Base-by-base conservation (phyloP, 192 early-diverging fungal species). In the Coemansia sp. region DNA sequence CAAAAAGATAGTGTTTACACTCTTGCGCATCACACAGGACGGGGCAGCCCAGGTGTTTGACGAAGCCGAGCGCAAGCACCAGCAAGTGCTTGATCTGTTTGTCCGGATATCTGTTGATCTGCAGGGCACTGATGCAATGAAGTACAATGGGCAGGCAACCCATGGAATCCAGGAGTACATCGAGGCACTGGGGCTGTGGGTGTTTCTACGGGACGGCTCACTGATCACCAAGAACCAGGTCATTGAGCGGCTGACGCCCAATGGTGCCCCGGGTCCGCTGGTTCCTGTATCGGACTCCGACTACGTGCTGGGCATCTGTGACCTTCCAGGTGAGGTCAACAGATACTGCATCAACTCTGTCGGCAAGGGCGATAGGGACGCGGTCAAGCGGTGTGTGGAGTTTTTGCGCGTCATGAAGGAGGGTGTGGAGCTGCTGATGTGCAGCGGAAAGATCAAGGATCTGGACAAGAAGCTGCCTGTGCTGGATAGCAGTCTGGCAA, bases 271-370 rank as follows among this genome's bases (percentile, higher is more conserved):
- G 11, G 23, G 9, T 48, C 71, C 63, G 23, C 28, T 69, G 42
- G 55, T 71, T 0, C 7, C 48, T n/a, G 64, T 79, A 3, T 58
- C 75, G 1, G 69, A 84, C 14, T 63, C 57, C 27, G 83, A 85
- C 45, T 87, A 85, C 65, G 33, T 87, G 8, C 45, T 87, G 47
- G 85, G 85, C 0, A 58, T 87, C 11, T 74, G 83, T 30, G 85
- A 87, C 66, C 60, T 87, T 36, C 78, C 83, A 2, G 85, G 85
- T 10, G 85, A 87, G 52, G 67, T 87, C 28, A 87, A 84, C 59
- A 72, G 85, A 37, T 81, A 77, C 23, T 75, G 72, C 66, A 87
- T 87, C 52, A 87, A 85, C 45, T 57, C 76, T 3, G 68, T 87
- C 37, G 81, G 72, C 1, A 80, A 75, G 58, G 74, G 79, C 29